Conservation (phyloP, 2,329 filamentous ascomycete species). For the Didymella keratinophila region DNA sequence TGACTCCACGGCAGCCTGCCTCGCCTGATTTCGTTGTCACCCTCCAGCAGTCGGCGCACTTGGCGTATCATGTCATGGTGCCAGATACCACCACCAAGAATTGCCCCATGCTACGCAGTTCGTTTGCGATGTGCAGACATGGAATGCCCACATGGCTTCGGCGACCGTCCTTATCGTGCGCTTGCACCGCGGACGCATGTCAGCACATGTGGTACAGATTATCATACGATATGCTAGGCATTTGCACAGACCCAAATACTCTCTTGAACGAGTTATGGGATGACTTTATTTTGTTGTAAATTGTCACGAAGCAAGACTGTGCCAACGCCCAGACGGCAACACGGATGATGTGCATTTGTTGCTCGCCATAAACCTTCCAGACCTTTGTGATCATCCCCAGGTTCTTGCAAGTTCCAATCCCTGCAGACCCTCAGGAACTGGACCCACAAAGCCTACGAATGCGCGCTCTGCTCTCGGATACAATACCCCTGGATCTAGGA, state of each 20-base stretch:
- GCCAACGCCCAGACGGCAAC: neutral
- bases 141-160: neutral
- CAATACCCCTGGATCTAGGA: neutral
- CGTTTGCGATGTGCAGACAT: neutral
- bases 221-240: neutral
- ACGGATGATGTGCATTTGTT: neutral
- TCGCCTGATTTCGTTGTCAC: neutral
- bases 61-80: neutral
- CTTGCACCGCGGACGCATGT: neutral
- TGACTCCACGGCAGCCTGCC: slow-evolving; percentile 4
- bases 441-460: neutral
- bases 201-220: neutral
- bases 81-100: neutral
- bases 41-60: neutral
- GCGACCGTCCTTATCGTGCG: neutral
- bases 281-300: neutral
- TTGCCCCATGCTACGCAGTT: neutral
- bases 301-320: neutral
- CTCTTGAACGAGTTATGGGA: neutral
- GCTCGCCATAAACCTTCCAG: neutral
- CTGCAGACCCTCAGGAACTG: neutral
- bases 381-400: neutral
- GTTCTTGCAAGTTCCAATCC: neutral
- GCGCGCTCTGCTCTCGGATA: neutral
- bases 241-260: neutral